phyloP scores from a whole-genome alignment of 1,284 basidiomycete species.

The Mycena sp. region DNA sequence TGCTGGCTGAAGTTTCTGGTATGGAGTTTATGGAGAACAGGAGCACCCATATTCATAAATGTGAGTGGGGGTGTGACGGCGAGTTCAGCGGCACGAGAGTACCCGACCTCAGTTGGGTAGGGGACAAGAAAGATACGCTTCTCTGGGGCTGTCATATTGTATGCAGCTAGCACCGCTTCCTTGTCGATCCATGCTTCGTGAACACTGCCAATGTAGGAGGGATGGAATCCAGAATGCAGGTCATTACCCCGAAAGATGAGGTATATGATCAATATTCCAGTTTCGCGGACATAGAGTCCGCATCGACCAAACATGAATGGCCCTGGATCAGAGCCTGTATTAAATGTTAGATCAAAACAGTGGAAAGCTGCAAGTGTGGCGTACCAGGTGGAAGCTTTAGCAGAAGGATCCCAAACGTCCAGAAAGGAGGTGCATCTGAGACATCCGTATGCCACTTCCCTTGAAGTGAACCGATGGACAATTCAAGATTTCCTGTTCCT shows the following conservation, averaged over 20 bases:
- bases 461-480: not conserved
- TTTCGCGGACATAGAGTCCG: not conserved
- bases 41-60: slow-evolving; percentile 4
- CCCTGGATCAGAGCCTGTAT: not conserved
- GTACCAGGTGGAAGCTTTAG: too few species aligned
- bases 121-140: not conserved
- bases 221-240: not conserved
- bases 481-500: not conserved
- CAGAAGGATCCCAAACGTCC: slow-evolving; percentile 6
- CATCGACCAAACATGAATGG: not conserved
- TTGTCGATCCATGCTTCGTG: not conserved
- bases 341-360: not conserved
- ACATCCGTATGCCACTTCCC: slow-evolving; percentile 1
- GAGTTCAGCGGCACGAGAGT: not conserved
- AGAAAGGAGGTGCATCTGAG: not conserved
- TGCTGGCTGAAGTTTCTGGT: not conserved
- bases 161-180: not conserved
- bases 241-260: not conserved
- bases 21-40: slow-evolving; percentile 6
- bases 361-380: not conserved
- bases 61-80: slow-evolving; percentile 1
- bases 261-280: not conserved
- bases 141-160: too few species aligned
- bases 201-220: not conserved
- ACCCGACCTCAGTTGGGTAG: not conserved